These are phyloP conservation scores for Hypoxylon sp. DNA, from an alignment of 2,329 filamentous ascomycete species.

Conservation along the genomic window DNA sequence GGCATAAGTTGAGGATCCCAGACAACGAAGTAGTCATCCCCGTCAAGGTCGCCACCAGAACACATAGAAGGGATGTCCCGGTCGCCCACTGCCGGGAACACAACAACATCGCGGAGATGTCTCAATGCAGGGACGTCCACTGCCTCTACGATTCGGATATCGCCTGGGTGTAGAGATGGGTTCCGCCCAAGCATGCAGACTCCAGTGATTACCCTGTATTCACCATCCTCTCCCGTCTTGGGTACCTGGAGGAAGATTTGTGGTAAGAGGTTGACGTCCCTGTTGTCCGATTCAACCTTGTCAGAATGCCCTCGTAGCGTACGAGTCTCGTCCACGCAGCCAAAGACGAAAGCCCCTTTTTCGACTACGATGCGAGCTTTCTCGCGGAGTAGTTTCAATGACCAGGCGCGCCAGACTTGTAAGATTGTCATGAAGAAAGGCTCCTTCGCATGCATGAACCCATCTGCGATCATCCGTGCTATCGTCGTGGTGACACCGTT, in stretches of 20 bases:
- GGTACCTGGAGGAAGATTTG: constrained; percentile 92
- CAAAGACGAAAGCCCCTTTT: constrained; percentile 88
- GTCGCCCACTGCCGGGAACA: constrained; percentile 87
- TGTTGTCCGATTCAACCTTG: constrained; percentile 56
- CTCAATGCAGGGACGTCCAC: constrained; percentile 80
- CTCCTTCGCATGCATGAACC: constrained; percentile 81
- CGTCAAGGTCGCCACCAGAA: constrained; percentile 94
- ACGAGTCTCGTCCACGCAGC: constrained; percentile 87
- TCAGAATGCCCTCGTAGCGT: constrained; percentile 79
- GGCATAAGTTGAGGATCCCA: constrained; percentile 88
- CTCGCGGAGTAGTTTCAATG: constrained; percentile 90
- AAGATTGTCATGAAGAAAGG: constrained; percentile 87
- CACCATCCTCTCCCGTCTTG: constrained; percentile 65
- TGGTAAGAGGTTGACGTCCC: constrained; percentile 71
- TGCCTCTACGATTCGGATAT: constrained; percentile 88
- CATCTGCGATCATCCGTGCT: constrained; percentile 81
- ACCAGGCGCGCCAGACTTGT: constrained; percentile 89
- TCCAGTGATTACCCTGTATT: constrained; percentile 78
- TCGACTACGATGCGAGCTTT: constrained; percentile 89
- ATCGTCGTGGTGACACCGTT: constrained; percentile 84
- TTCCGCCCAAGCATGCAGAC: constrained; percentile 90
- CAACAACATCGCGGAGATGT: constrained; percentile 87
- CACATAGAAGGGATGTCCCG: constrained; percentile 93
- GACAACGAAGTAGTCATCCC: constrained; percentile 94
- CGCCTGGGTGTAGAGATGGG: constrained; percentile 92